A percentile compares a stretch with the other conserved stretches of the same genome.
These are phyloP conservation scores for Boletus pseudopeckii DNA, from an alignment of 768 basidiomycete species.

Conservation along the genomic window DNA sequence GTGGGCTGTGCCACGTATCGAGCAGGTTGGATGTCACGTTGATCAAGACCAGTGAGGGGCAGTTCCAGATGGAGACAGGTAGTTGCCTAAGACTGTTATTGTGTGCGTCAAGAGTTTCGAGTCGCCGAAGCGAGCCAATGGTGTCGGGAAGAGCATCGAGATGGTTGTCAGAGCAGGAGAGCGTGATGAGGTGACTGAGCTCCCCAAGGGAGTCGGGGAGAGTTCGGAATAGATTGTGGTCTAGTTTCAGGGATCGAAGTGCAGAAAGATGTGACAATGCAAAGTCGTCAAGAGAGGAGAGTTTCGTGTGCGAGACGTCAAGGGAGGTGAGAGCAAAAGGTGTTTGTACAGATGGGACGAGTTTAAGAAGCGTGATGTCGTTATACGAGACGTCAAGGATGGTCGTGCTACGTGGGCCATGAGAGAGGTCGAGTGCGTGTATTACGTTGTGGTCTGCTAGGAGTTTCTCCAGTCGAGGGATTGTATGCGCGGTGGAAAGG, in stretches of 20 bases:
- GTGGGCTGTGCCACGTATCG: slow-evolving; percentile 66
- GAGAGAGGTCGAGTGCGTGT: slow-evolving; percentile 73
- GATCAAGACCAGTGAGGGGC: slow-evolving; percentile 63
- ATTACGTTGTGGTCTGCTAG: slow-evolving; percentile 81
- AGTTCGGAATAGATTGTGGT: slow-evolving; percentile 81
- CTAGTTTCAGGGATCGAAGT: slow-evolving; percentile 68
- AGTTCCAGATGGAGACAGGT: slow-evolving; percentile 79
- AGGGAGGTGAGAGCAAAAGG: slow-evolving; percentile 67
- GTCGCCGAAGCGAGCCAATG: slow-evolving; percentile 71
- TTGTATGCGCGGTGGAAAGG: slow-evolving; percentile 59
- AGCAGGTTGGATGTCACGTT: slow-evolving; percentile 90
- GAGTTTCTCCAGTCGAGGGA: slow-evolving; percentile 67
- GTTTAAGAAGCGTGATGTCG: slow-evolving; percentile 77
- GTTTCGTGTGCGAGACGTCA: slow-evolving; percentile 84
- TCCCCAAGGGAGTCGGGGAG: slow-evolving; percentile 83
- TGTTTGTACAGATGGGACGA: slow-evolving; percentile 45
- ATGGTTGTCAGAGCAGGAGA: slow-evolving; percentile 91
- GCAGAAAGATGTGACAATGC: slow-evolving; percentile 70
- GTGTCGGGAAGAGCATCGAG: slow-evolving; percentile 70
- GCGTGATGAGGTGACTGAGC: slow-evolving; percentile 61
- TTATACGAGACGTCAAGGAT: slow-evolving; percentile 78
- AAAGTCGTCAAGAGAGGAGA: slow-evolving; percentile 76
- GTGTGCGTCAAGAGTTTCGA: slow-evolving; percentile 80
- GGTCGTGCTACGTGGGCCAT: slow-evolving; percentile 60
- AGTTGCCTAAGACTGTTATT: slow-evolving; percentile 84